Evolutionary conservation across 108 stramenopile species (phyloP).

Genomic region (Skeletonema potamos): DNA sequence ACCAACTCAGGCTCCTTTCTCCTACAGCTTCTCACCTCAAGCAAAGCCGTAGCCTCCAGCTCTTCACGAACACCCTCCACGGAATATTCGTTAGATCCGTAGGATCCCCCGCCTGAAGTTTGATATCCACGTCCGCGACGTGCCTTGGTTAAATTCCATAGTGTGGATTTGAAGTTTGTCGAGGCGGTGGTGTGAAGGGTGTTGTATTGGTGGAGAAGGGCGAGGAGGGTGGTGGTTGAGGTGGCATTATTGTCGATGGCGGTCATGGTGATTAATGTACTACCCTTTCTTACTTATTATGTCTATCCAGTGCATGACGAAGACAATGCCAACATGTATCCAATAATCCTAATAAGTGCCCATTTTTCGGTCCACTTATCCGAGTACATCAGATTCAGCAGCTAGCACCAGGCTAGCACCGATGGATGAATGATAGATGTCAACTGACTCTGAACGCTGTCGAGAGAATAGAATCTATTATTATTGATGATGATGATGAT

Average conservation of each 20-base stretch:
- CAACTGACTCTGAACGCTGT: too few relatives aligned
- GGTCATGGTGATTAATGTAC: not conserved
- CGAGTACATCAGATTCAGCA: too few relatives aligned
- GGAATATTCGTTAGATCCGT: slow-evolving; percentile 20
- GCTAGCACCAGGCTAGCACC: too few relatives aligned
- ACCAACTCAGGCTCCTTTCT: not conserved
- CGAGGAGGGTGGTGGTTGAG: slow-evolving; percentile 24
- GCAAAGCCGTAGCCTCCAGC: slow-evolving; percentile 20
- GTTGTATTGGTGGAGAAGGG: slow-evolving; percentile 33
- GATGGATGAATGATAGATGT: too few relatives aligned
- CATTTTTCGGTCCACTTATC: too few relatives aligned
- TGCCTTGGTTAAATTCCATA: slow-evolving; percentile 42
- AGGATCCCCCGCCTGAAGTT: slow-evolving; percentile 4
- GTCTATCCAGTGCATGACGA: too few relatives aligned
- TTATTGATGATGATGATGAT: too few relatives aligned
- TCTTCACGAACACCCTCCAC: slow-evolving; percentile 34
- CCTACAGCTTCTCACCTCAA: slow-evolving; percentile 12
- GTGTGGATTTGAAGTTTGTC: slow-evolving; percentile 6
- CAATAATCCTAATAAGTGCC: too few relatives aligned
- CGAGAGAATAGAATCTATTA: too few relatives aligned
- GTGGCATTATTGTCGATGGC: slow-evolving; percentile 4
- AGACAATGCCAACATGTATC: too few relatives aligned
- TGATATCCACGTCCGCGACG: slow-evolving; percentile 40
- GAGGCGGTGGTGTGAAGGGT: slow-evolving; percentile 19
- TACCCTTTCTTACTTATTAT: too few relatives aligned